phyloP scores from a whole-genome alignment of 371 early-diverging fungal species.

The Coemansia sp. region DNA sequence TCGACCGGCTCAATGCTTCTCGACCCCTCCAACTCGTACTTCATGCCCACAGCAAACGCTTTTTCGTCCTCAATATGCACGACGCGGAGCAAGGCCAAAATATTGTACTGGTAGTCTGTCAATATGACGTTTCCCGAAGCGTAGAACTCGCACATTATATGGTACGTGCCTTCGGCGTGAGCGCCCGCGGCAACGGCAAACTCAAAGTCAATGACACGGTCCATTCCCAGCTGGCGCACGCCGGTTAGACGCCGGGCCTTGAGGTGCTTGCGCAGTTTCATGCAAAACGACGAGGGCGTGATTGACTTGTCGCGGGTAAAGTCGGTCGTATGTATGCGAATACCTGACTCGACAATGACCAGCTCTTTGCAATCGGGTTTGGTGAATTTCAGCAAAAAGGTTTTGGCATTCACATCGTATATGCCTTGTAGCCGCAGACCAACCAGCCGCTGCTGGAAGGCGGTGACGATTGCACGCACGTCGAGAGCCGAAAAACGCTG shows the following conservation, averaged over 20 bases:
- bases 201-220: conserved; percentile 90
- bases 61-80: conserved; percentile 77
- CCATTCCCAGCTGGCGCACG: conserved; percentile 85
- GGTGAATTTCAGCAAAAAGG: conserved; percentile 90
- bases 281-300: conserved; percentile 84
- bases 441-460: conserved; percentile 63
- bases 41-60: conserved; percentile 78
- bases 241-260: conserved; percentile 76
- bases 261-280: conserved; percentile 92
- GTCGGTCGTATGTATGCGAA: conserved; percentile 88
- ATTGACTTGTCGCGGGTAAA: conserved; percentile 81
- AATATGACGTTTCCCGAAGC: conserved; percentile 94
- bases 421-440: conserved; percentile 90
- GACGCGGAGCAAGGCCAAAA: conserved; percentile 79
- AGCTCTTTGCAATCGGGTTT: conserved; percentile 86
- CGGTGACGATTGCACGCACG: conserved; percentile 77
- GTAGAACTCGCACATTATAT: conserved; percentile 93
- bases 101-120: conserved; percentile 84
- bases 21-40: conserved; percentile 54
- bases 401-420: conserved; percentile 89
- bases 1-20: conserved; percentile 66
- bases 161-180: conserved; percentile 68
- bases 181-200: conserved; percentile 68
- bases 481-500: conserved; percentile 84
- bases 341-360: conserved; percentile 90